Percentiles rank a stretch among this genome's conserved stretches.
phyloP scores from a whole-genome alignment of 495 filamentous ascomycete species.

The Lindgomyces ingoldianus region DNA sequence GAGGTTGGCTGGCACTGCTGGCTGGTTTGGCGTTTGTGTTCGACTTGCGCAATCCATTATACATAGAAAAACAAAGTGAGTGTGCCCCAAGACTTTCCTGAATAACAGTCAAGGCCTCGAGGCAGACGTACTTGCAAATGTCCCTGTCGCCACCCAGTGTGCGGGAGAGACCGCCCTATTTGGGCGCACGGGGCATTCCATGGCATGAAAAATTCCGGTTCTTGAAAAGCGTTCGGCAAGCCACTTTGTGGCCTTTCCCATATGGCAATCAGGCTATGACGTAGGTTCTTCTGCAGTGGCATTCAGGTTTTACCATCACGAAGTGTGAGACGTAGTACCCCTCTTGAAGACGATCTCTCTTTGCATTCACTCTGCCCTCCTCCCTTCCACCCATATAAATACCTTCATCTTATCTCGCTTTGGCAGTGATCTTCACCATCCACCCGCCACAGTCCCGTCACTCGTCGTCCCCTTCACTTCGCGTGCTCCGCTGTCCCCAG shows the following conservation, averaged over 20 bases:
- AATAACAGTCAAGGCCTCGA: too few relatives aligned
- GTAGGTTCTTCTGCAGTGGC: neutral
- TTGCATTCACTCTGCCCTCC: neutral
- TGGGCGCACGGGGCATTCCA: neutral
- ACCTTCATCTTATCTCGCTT: neutral
- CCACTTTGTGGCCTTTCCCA: neutral
- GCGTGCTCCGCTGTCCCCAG: neutral
- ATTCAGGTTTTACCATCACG: neutral
- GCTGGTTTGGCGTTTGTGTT: too few relatives aligned
- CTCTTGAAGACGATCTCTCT: neutral
- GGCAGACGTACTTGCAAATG: too few relatives aligned
- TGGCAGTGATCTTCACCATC: neutral
- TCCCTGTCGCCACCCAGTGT: too few relatives aligned
- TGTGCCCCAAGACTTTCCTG: too few relatives aligned
- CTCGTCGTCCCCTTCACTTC: neutral
- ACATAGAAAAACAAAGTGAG: too few relatives aligned
- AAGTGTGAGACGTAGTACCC: neutral
- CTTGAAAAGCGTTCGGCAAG: neutral
- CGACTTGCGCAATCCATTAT: too few relatives aligned
- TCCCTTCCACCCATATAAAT: neutral
- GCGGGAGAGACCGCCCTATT: too few relatives aligned
- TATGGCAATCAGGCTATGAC: neutral
- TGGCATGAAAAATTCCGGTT: neutral
- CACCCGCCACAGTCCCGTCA: neutral
- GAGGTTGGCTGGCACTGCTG: too few relatives aligned